Evolutionary conservation across 1,284 basidiomycete species (phyloP), one percentile per base, ranked within the genome.

Genomic region (Tilletia caries): DNA sequence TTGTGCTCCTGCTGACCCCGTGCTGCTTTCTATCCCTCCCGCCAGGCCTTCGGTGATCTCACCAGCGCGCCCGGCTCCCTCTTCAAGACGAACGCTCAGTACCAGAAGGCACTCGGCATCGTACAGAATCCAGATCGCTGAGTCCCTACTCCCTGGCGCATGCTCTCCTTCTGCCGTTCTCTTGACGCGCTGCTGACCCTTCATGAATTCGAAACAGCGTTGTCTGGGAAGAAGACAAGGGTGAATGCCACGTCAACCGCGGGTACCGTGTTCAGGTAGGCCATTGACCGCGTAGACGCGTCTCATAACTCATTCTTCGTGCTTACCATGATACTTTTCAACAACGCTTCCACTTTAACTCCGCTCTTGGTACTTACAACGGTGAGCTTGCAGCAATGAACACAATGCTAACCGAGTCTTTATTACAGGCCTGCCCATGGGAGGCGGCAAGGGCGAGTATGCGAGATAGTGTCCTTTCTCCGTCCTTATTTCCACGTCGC

Each of bases 291-390:
- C 37, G 10, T 27, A 50, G 48, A 50, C 48, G 48, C 48, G 48
- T n/a, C 27, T 15, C 37, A n/a, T n/a, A n/a, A n/a, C n/a, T n/a
- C 37, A 10, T 41, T 6, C 37, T 41, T 15, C 8, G 15, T 6
- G 37, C 37, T 41, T 6, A 41, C 37, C 1, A 6, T 15, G 8
- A 10, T 41, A 6, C 15, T 41, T 15, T 67, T 23, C 43, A 2
- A 25, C 66, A 48, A 43, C n/a, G 25, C 69, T 20, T 68, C 52
- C 75, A 90, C 88, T 91, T 90, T 87, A 91, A 91, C 87, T 91
- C 90, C 52, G 90, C 90, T 23, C 87, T 92, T 66, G 91, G 91
- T 70, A 91, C 91, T 50, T 92, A 91, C 88, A 92, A 91, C 85
- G 91, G 91, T 76, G 90, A 90, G 88, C 91, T 75, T 89, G 25